phyloP scores from a whole-genome alignment of 2,329 filamentous ascomycete species.

The Neonectria hederae region DNA sequence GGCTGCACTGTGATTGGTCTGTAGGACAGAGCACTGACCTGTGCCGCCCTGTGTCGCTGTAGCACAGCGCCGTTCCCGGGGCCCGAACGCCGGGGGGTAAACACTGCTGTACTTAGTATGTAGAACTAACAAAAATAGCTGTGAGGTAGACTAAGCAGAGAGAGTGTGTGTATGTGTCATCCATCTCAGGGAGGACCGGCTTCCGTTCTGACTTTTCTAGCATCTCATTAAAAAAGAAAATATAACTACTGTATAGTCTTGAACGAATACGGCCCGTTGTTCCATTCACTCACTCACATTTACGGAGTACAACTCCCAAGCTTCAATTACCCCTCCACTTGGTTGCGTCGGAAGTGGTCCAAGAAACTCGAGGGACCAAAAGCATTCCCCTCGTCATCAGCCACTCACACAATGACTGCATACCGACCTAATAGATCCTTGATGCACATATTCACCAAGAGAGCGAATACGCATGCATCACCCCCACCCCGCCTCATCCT shows the following conservation, averaged over 20 bases:
- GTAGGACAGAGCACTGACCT: constrained; percentile 1
- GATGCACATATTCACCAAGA: background rate
- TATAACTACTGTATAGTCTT: no score
- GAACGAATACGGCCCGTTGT: no score
- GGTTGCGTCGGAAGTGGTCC: constrained; percentile 10
- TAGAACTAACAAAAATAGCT: background rate
- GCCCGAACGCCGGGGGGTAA: constrained; percentile 36
- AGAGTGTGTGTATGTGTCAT: no score
- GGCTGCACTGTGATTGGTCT: constrained; percentile 31
- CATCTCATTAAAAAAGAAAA: no score
- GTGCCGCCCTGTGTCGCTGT: background rate
- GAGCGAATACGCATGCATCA: background rate
- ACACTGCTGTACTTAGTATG: background rate
- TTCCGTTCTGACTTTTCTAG: background rate
- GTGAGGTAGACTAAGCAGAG: no score
- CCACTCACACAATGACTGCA: background rate
- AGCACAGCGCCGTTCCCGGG: constrained; percentile 39
- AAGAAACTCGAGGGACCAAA: background rate
- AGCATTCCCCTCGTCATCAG: constrained; percentile 13
- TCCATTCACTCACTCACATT: background rate
- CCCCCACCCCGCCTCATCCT: background rate
- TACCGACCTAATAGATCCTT: background rate
- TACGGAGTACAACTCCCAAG: background rate
- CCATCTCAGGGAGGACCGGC: background rate
- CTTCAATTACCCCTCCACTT: constrained; percentile 8